Evolutionary conservation across 768 basidiomycete genomes (phyloP).

Genomic region (Sarcodon aspratus): DNA sequence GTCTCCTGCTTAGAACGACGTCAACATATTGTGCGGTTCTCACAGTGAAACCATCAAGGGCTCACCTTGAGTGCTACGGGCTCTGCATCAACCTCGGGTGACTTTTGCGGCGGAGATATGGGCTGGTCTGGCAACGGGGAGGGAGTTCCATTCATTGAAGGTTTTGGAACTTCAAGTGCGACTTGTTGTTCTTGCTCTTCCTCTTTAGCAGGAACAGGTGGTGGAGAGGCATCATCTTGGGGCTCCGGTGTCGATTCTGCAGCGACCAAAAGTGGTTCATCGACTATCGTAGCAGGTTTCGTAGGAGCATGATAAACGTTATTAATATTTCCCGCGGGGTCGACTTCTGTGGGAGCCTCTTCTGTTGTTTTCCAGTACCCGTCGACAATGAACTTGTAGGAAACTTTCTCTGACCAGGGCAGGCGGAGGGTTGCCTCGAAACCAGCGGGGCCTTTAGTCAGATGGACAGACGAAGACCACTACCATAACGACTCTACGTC

Average conservation of each 20-base stretch:
- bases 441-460: conserved; percentile 39
- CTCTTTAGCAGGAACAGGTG: conserved; percentile 10
- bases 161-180: too few species aligned
- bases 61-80: too few species aligned
- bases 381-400: conserved; percentile 78
- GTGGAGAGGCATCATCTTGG: conserved; percentile 12
- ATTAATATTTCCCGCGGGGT: conserved; percentile 56
- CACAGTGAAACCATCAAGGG: too few species aligned
- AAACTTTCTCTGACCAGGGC: conserved; percentile 51
- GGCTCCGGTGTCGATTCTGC: neutral
- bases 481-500: conserved; percentile 13
- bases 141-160: neutral
- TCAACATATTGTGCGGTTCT: too few species aligned
- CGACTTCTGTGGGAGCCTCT: conserved; percentile 47
- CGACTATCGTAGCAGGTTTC: conserved; percentile 20
- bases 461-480: conserved; percentile 52
- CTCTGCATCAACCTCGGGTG: neutral
- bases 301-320: conserved; percentile 50
- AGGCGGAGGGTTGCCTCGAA: conserved; percentile 44
- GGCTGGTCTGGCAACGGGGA: neutral
- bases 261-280: neutral
- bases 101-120: neutral
- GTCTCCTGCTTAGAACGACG: too few species aligned
- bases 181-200: too few species aligned
- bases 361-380: conserved; percentile 48